Base-by-base conservation (phyloP, 1,284 basidiomycete species). In the Leccinum pachyderme region DNA sequence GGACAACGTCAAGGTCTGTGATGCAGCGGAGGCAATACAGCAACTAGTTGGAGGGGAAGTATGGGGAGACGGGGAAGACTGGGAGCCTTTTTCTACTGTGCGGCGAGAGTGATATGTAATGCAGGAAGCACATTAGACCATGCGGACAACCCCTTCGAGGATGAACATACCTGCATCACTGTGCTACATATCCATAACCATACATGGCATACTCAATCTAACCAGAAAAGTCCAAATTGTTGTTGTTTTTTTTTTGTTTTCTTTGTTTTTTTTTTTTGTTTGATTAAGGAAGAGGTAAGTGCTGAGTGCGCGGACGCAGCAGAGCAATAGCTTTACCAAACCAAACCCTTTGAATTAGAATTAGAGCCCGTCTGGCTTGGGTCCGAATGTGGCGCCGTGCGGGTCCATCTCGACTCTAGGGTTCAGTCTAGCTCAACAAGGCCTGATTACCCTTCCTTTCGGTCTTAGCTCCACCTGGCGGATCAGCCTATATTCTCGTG, bases 151-250 rank as follows among this genome's bases (percentile, higher is more conserved):
- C 51, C 54, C 39, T 64, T 68, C 56, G 47, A 63, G 39, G 53
- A 61, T 56, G 52, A 49, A 37, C 49, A 56, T 52, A 56, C 54
- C 39, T 41, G 39, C 39, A 41, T 18, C 47, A 45, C 48, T 37
- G 29, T 51, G 47, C 25, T 57, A 32, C 55, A 53, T 63, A 57
- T 52, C 68, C 65, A 62, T 63, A 57, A 51, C 68, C 65, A 62
- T 66, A 71, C 48, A 49, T 35, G 61, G 66, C 7, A 51, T 18
- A 18, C 18, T 18, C 24, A 71, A 69, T 69, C 58, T 72, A 71
- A 47, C 67, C 70, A 39, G 50, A 71, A 67, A 66, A 53, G 71
- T 72, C 54, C 41, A 72, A 67, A 69, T 72, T 41, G 39, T 18
- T 18, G 18, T 18, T 18, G 1, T 18, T 18, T 1, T 18, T 18